Percentiles rank a stretch among this genome's conserved stretches.
These are phyloP conservation scores for Fusarium nodosum DNA, from an alignment of 2,329 filamentous ascomycete genomes.

Conservation along the genomic window DNA sequence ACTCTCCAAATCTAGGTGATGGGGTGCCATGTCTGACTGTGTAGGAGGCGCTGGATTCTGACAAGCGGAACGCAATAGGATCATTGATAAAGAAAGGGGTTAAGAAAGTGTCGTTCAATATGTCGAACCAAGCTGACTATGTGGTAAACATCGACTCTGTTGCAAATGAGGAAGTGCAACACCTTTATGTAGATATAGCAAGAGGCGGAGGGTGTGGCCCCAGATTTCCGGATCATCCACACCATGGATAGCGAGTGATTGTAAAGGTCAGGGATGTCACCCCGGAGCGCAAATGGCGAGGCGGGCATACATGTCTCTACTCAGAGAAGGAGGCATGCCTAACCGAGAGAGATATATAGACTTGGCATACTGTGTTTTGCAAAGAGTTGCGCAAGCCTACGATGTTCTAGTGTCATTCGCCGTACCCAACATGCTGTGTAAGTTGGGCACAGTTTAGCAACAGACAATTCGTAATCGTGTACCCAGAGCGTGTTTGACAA, in stretches of 20 bases:
- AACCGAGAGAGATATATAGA: slow-evolving; percentile 13
- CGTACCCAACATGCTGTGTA: slow-evolving; percentile 25
- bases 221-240: slow-evolving; percentile 4
- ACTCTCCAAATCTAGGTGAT: slow-evolving; percentile 28
- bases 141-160: neutral
- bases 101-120: slow-evolving; percentile 3
- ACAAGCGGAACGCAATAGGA: slow-evolving; percentile 27
- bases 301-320: slow-evolving; percentile 25
- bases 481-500: slow-evolving; percentile 15
- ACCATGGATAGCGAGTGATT: slow-evolving; percentile 6
- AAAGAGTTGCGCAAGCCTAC: slow-evolving; percentile 13
- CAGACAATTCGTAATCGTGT: slow-evolving; percentile 25
- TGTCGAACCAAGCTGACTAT: neutral
- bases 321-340: slow-evolving; percentile 12
- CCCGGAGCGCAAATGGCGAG: slow-evolving; percentile 10
- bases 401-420: slow-evolving; percentile 9
- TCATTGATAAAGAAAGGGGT: slow-evolving; percentile 24
- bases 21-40: slow-evolving; percentile 33
- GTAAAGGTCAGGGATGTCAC: slow-evolving; percentile 10
- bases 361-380: slow-evolving; percentile 7
- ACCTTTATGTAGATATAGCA: slow-evolving; percentile 26
- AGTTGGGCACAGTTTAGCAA: slow-evolving; percentile 10
- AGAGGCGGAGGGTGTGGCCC: slow-evolving; percentile 2
- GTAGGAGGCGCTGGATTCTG: slow-evolving; percentile 11
- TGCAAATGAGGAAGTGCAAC: slow-evolving; percentile 23